Evolutionary conservation across 1,139 yeast genomes (phyloP), one percentile per base, ranked within the genome.

Genomic region (Yamadazyma blattariae): DNA sequence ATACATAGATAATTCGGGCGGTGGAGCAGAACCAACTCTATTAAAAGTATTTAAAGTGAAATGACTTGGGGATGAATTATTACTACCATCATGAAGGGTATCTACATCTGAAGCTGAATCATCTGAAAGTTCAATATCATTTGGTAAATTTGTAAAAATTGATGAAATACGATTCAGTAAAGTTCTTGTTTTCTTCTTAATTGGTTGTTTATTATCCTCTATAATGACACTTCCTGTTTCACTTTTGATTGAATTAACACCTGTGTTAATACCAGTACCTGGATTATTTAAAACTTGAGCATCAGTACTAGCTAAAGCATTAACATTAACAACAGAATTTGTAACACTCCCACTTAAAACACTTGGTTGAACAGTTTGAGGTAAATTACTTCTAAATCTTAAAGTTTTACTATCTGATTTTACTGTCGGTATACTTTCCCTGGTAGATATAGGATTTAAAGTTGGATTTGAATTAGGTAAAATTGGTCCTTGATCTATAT

Each of bases 91-190:
- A 23, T 33, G 37, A 5, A 64, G 53, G 1, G 72, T 61, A 29
- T 69, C 75, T 33, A 53, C 48, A 34, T 69, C 75, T 3, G 72
- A 65, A 5, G 71, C 74, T 3, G 74, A 67, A 46, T 70, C 76
- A 38, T 71, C 77, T 0, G 74, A 67, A 7, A 71, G 47, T 40
- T 70, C 76, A 35, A 71, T 68, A 49, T 71, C 77, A 44, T 71
- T 71, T 9, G 77, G 77, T 11, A 71, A 50, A 33, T 71, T 71
- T 39, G 64, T 71, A 48, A 71, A 71, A 3, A 69, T 63, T 7
- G 73, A 59, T 1, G 72, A 56, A 10, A 66, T 66, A 40, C 56
- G 46, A 38, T 50, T 58, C 39, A 50, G 59, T 5, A 58, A 44
- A 10, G 56, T 40, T 19, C 35, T 40, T 17, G 12, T 14, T 19